Percentiles rank a stretch among this genome's conserved stretches.
Evolutionary conservation across 306 rosid species (phyloP).

Genomic region (Mimosa pudica): DNA sequence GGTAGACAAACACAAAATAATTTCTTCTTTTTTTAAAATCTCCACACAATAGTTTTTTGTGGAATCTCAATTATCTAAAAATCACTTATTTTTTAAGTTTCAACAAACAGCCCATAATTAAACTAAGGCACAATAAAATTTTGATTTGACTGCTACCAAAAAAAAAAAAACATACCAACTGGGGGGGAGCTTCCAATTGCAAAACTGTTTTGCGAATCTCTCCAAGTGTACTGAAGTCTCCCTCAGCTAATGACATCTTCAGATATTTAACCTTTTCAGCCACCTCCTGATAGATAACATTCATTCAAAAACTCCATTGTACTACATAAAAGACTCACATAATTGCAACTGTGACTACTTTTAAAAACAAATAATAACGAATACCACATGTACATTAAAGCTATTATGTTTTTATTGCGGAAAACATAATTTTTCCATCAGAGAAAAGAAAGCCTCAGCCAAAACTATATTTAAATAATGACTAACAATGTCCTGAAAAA

Average conservation of each 20-base stretch:
- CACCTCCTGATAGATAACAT: constrained; percentile 58
- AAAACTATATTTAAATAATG: not conserved
- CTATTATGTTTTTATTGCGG: constrained; percentile 24
- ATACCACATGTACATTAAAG: constrained; percentile 11
- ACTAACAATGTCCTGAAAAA: not conserved
- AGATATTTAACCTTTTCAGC: constrained; percentile 61
- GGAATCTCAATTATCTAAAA: not conserved
- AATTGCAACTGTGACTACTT: not conserved
- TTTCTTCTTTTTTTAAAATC: not conserved
- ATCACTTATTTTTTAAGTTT: not conserved
- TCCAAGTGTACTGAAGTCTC: constrained; percentile 64
- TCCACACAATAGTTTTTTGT: not conserved
- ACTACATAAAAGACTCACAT: constrained; percentile 15
- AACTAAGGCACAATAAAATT: not conserved
- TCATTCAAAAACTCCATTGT: constrained; percentile 34
- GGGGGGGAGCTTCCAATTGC: constrained; percentile 72
- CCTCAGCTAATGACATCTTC: constrained; percentile 69
- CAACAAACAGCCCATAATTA: not conserved
- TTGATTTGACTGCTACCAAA: constrained; percentile 29
- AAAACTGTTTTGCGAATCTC: constrained; percentile 86
- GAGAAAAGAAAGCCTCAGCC: not conserved
- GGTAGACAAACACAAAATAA: not conserved
- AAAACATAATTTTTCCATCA: not conserved
- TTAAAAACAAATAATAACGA: not conserved
- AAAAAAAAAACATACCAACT: constrained; percentile 59